A percentile compares a stretch with the other conserved stretches of the same genome.
Conservation (phyloP, 306 rosid genomes). For the Pterocarpus santalinus region DNA sequence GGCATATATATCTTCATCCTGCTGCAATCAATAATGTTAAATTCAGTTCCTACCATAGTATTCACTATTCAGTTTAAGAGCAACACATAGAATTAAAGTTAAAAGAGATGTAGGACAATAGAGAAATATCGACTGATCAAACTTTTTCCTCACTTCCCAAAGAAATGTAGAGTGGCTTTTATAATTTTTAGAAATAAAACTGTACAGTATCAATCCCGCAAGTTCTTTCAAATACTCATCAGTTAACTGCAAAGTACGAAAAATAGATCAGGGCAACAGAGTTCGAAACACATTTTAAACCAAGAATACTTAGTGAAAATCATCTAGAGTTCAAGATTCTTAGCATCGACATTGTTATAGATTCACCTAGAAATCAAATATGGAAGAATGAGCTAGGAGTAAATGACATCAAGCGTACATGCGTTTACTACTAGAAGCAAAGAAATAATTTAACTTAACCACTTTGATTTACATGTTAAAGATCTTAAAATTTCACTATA, state of each 20-base stretch:
- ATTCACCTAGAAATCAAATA: neutral
- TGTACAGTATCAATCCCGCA: neutral
- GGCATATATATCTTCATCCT: constrained; percentile 95
- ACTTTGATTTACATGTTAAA: neutral
- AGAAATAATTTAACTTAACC: neutral
- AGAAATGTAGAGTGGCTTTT: neutral
- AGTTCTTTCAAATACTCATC: constrained; percentile 17
- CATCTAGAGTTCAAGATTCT: neutral
- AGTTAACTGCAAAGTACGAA: neutral
- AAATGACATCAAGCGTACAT: constrained; percentile 6
- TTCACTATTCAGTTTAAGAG: neutral
- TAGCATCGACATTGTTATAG: neutral
- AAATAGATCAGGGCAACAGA: neutral
- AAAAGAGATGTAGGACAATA: neutral
- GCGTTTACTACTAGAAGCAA: neutral
- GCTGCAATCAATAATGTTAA: constrained; percentile 43
- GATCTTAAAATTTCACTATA: constrained; percentile 11
- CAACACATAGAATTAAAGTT: neutral
- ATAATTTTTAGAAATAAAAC: no score
- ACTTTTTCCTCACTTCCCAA: neutral
- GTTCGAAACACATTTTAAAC: neutral
- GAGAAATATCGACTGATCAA: neutral
- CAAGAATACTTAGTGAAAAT: neutral
- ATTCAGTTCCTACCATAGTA: neutral
- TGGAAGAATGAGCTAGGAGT: constrained; percentile 19